Evolutionary conservation across 805 yeast genomes (phyloP), one percentile per base, ranked within the genome.

Genomic region (Pichia thaimueangensis): DNA sequence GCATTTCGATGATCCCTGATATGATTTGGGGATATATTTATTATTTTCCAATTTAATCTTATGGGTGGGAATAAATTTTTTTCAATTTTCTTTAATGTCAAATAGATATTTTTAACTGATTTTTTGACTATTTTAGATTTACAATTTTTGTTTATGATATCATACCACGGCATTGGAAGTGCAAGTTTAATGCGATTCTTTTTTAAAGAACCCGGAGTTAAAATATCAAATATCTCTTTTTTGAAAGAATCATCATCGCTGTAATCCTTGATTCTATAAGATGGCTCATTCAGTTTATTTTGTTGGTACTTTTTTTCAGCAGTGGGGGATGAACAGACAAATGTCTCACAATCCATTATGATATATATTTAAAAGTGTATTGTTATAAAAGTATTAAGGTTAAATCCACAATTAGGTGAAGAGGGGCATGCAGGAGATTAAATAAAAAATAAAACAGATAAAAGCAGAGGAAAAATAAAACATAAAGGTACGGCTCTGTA

Each of bases 301-400:
- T 6, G 12, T 29, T 9, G 31, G 31, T 19, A 29, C 9, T 9
- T 10, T 12, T 12, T 12, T 19, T 29, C 16, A 19, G 31, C 31
- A n/a, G 16, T 29, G 12, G 29, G 37, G 5, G 49, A 39, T 6
- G 46, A 35, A 5, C 33, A 29, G 6, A 47, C 23, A 11, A 42
- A 38, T 30, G 43, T 46, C 20, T 37, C 40, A 6, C 43, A 39
- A 16, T 43, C 19, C 45, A 43, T 43, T 16, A 6, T 28, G 16
- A 16, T 30, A 20, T 13, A 16, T 4, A n/a, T 15, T 23, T 4
- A 24, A 17, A 35, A 15, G 6, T 5, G 19, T 37, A 23, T 28
- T 25, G n/a, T n/a, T n/a, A 24, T 19, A 28, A 4, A n/a, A n/a
- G n/a, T 23, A 23, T 10, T 23, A 23, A 10, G 7, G 25, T 23